phyloP scores from a whole-genome alignment of 1,284 basidiomycete species.

The Cystobasidium sp. region DNA sequence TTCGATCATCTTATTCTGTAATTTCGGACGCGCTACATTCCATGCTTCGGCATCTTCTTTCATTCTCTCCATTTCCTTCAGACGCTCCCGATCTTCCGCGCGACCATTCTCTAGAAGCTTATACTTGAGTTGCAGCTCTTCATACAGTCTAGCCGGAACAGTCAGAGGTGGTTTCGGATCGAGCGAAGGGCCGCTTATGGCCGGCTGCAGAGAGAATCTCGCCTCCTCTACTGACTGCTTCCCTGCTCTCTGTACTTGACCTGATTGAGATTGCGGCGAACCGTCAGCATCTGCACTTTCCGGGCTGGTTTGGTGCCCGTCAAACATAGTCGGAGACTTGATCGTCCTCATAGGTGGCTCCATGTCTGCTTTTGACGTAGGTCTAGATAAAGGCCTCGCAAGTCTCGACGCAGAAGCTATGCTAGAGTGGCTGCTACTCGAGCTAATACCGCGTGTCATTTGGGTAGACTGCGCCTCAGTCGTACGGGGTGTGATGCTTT shows the following conservation, averaged over 20 bases:
- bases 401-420: constrained; percentile 3
- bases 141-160: constrained; percentile 50
- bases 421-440: constrained; percentile 30
- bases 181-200: neutral
- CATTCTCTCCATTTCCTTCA: constrained; percentile 82
- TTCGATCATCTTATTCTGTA: constrained; percentile 50
- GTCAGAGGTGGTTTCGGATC: constrained; percentile 18
- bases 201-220: constrained; percentile 27
- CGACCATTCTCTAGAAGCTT: constrained; percentile 84
- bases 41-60: constrained; percentile 82
- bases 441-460: constrained; percentile 28
- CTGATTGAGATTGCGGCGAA: neutral
- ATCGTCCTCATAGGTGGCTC: neutral
- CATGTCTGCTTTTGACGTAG: constrained; percentile 15
- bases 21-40: constrained; percentile 79
- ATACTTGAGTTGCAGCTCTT: constrained; percentile 78
- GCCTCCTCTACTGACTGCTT: constrained; percentile 23
- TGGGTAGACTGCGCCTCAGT: neutral
- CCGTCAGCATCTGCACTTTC: neutral
- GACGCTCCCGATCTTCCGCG: constrained; percentile 78
- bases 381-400: constrained; percentile 6
- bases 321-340: neutral
- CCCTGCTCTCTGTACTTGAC: neutral
- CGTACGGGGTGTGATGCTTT: neutral
- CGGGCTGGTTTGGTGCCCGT: neutral